These are phyloP conservation scores for Dentipellis sp. DNA, from an alignment of 768 basidiomycete species.

Conservation along the genomic window DNA sequence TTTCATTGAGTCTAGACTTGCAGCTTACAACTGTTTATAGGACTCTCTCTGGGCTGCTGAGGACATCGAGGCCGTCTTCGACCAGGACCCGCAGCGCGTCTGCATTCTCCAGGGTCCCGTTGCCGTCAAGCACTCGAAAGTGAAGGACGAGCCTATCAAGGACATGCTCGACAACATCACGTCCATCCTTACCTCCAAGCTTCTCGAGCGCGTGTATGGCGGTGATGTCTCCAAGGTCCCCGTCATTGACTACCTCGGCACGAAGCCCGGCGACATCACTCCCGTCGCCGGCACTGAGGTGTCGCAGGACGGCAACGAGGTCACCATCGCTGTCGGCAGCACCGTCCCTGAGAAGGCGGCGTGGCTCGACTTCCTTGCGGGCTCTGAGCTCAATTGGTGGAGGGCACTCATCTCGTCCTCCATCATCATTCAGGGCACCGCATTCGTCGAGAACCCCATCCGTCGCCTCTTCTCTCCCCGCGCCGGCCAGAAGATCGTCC, in stretches of 20 bases:
- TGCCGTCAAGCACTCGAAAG: constrained; percentile 77
- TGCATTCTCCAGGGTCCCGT: constrained; percentile 97
- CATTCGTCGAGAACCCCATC: constrained; percentile 85
- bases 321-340: constrained; percentile 42
- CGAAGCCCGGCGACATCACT: constrained; percentile 31
- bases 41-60: constrained; percentile 98
- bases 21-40: constrained; percentile 28
- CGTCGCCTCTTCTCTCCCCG: constrained; percentile 82
- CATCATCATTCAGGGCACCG: constrained; percentile 79
- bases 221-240: constrained; percentile 74
- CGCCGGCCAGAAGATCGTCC: constrained; percentile 64
- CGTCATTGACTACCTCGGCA: constrained; percentile 74
- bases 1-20: background rate
- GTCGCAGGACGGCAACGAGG: constrained; percentile 31
- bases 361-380: constrained; percentile 84
- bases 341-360: constrained; percentile 47
- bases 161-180: constrained; percentile 89
- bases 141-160: constrained; percentile 91
- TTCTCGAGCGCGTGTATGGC: constrained; percentile 69
- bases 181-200: constrained; percentile 61
- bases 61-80: constrained; percentile 97
- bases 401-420: constrained; percentile 73
- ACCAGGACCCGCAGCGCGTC: constrained; percentile 97
- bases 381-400: constrained; percentile 77
- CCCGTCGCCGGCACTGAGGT: constrained; percentile 33